These are phyloP conservation scores for Globisporangium abappressorium DNA, from an alignment of 352 stramenopile genomes.

Conservation along the genomic window DNA sequence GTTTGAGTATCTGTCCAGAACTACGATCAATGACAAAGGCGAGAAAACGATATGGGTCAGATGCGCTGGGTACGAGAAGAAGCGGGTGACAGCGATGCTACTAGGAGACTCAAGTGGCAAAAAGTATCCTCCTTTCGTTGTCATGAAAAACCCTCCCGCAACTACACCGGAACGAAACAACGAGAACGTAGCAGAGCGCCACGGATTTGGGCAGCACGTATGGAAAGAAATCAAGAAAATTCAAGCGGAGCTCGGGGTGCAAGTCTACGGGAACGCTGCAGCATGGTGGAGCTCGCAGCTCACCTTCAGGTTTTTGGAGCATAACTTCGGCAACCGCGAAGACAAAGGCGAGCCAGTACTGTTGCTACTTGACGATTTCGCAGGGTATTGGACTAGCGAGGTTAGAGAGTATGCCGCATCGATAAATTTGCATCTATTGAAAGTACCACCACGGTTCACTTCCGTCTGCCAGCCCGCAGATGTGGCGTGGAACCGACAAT, in stretches of 20 bases:
- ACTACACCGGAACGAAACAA: background rate
- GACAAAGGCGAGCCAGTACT: background rate
- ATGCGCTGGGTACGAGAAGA: background rate
- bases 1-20: background rate
- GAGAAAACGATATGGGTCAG: background rate
- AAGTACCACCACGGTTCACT: background rate
- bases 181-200: background rate
- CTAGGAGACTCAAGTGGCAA: background rate
- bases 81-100: background rate
- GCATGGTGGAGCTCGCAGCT: background rate
- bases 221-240: background rate
- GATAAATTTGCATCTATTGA: background rate
- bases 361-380: background rate
- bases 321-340: background rate
- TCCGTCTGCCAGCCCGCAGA: too few species aligned
- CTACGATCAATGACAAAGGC: background rate
- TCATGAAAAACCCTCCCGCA: background rate
- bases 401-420: background rate
- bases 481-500: too few species aligned
- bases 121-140: background rate
- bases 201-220: background rate
- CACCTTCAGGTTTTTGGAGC: background rate
- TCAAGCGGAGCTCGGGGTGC: background rate
- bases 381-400: background rate
- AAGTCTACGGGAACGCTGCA: background rate